Conservation (phyloP, 1,284 basidiomycete genomes). For the Heterobasidion parviporum region DNA sequence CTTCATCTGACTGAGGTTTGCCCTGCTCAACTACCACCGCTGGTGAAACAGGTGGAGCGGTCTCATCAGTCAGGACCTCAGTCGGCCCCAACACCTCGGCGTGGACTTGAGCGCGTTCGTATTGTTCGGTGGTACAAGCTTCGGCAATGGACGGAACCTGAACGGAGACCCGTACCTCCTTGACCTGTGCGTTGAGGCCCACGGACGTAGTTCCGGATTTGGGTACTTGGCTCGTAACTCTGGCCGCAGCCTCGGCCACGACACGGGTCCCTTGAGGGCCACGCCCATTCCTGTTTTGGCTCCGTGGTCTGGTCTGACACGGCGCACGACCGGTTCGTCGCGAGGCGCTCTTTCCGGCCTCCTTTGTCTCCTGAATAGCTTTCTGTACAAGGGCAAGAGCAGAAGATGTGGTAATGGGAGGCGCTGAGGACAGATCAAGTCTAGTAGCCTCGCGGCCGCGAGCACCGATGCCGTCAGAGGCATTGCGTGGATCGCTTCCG, state of each 20-base stretch:
- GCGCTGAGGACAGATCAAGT: not conserved
- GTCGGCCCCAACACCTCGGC: not conserved
- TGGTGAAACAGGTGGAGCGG: not conserved
- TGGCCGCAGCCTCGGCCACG: not conserved
- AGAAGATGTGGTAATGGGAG: not conserved
- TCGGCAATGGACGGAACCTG: not conserved
- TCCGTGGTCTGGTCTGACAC: not conserved
- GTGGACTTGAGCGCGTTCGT: too few species aligned
- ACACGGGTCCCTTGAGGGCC: not conserved
- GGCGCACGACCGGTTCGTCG: not conserved
- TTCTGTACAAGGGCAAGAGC: not conserved
- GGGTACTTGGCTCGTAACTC: not conserved
- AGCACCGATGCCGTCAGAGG: not conserved
- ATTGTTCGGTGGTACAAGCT: too few species aligned
- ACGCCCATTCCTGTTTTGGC: not conserved
- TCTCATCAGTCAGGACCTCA: not conserved
- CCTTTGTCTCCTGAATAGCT: not conserved
- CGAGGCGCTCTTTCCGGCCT: not conserved
- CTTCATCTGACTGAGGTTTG: too few species aligned
- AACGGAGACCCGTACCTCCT: not conserved
- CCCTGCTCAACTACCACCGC: not conserved
- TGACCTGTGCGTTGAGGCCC: not conserved
- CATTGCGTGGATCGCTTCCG: not conserved
- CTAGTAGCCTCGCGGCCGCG: not conserved
- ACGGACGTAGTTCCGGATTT: not conserved